A percentile compares a stretch with the other conserved stretches of the same genome.
Evolutionary conservation across 2,329 filamentous ascomycete species (phyloP).

Genomic region (Didymella pomorum): DNA sequence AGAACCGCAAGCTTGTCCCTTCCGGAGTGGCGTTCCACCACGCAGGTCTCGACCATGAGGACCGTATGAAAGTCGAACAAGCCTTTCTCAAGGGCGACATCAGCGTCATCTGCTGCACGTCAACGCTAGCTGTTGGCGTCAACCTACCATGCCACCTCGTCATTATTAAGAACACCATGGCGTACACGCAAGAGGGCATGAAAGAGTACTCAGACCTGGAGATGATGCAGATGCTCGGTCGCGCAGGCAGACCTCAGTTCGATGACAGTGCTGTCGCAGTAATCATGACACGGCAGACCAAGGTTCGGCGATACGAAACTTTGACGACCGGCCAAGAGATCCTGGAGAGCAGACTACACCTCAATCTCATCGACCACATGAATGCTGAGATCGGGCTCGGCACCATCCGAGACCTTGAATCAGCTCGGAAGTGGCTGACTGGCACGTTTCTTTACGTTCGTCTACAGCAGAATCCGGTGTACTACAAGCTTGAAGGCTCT

Average conservation of each 20-base stretch:
- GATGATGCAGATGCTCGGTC: slow-evolving; percentile 89
- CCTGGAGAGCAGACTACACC: slow-evolving; percentile 79
- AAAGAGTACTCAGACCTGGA: slow-evolving; percentile 83
- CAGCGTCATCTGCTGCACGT: slow-evolving; percentile 84
- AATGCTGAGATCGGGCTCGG: slow-evolving; percentile 84
- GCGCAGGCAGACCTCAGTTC: slow-evolving; percentile 84
- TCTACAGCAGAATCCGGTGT: slow-evolving; percentile 71
- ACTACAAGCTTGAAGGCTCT: slow-evolving; percentile 72
- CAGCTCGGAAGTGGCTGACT: slow-evolving; percentile 76
- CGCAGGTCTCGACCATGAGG: slow-evolving; percentile 72
- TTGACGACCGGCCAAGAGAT: slow-evolving; percentile 77
- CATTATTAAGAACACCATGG: slow-evolving; percentile 80
- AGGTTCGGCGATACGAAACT: slow-evolving; percentile 71
- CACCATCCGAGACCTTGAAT: slow-evolving; percentile 69
- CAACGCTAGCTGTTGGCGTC: slow-evolving; percentile 82
- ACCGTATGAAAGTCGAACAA: slow-evolving; percentile 72
- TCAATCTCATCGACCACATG: slow-evolving; percentile 81
- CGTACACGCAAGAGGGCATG: slow-evolving; percentile 62
- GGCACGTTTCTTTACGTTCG: slow-evolving; percentile 82
- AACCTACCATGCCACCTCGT: slow-evolving; percentile 86
- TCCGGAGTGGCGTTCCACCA: slow-evolving; percentile 83
- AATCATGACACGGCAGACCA: slow-evolving; percentile 76
- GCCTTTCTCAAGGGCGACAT: slow-evolving; percentile 75
- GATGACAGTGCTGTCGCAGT: slow-evolving; percentile 78
- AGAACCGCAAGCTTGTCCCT: slow-evolving; percentile 63